Base-by-base conservation (phyloP, 2,329 filamentous ascomycete species). In the Cladosporium sp. region DNA sequence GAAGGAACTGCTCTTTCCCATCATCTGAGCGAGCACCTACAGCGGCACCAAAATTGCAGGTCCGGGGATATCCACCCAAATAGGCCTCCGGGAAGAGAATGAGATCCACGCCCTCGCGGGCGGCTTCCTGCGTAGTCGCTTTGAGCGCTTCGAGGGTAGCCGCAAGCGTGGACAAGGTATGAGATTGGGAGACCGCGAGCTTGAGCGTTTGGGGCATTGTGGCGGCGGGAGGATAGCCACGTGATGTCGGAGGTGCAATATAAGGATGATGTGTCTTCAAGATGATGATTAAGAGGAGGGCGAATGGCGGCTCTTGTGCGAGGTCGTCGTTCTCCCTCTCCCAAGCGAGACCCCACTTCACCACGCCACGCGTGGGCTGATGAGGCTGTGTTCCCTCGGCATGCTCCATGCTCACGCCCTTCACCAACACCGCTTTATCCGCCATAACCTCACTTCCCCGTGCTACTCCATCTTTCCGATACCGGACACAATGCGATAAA, bases 61-160 rank as follows among this genome's bases (percentile, higher is more conserved):
- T 92, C 12, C 93, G 89, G 21, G 94, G 94, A 75, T 97, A 97
- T 1, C 93, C 94, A 56, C 94, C 94, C 1, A 97, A 84, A 75
- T 92, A 97, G 26, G 93, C 93, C 81, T 98, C 93, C 0, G 94
- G 94, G 67, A 97, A 93, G 62, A 97, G 87, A 31, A 97, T 83
- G 59, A 97, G 83, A 76, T 95, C 81, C 18, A 87, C 81, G 57
- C 80, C 81, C 50, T 81, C 77, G 14, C 76, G 83, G 3, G 88
- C 85, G n/a, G 93, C 93, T 40, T 83, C 79, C 28, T 79, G 80
- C 37, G 90, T 88, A 16, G 90, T 87, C 12, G 77, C 71, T 72
- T 88, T 83, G 60, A 97, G 85, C 40, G 89, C 85, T 7, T 78
- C 73, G 64, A 97, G 85, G 0, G 92, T 96, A 37, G 84, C 75